Evolutionary conservation across 805 yeast species (phyloP).

Genomic region (Sporopachydermia quercuum): DNA sequence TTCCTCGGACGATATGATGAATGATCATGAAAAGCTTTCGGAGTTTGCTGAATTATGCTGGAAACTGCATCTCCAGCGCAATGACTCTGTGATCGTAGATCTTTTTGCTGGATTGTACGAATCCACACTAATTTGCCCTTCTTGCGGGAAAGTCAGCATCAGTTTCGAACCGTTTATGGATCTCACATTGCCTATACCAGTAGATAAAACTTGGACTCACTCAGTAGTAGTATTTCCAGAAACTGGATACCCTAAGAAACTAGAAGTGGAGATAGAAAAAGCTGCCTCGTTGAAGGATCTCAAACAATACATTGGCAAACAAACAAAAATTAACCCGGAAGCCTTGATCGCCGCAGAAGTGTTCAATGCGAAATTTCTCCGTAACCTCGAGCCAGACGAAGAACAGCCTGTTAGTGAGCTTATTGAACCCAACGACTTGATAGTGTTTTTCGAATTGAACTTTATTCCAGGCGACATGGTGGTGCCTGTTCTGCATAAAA

Average conservation of each 20-base stretch:
- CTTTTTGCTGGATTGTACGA: conserved; percentile 83
- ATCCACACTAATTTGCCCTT: conserved; percentile 81
- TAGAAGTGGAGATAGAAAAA: conserved; percentile 64
- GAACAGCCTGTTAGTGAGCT: conserved; percentile 6
- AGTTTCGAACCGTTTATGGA: conserved; percentile 93
- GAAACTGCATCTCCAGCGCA: conserved; percentile 64
- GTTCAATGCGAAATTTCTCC: conserved; percentile 53
- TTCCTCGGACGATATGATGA: conserved; percentile 40
- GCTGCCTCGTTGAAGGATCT: conserved; percentile 50
- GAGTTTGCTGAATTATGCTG: conserved; percentile 63
- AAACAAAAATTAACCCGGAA: conserved; percentile 20
- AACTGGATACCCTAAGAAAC: conserved; percentile 28
- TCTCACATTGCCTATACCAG: conserved; percentile 78
- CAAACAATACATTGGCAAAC: conserved; percentile 41
- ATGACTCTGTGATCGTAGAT: conserved; percentile 75
- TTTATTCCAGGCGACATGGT: conserved; percentile 28
- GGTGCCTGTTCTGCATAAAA: conserved; percentile 45
- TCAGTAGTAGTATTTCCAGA: conserved; percentile 50
- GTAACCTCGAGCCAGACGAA: conserved; percentile 13
- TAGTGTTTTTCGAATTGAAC: background rate
- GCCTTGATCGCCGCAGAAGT: conserved; percentile 41
- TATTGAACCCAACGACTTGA: background rate
- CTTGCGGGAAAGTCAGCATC: conserved; percentile 60
- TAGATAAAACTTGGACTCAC: conserved; percentile 56
- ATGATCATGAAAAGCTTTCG: conserved; percentile 36